Percentiles rank a stretch among this genome's conserved stretches.
These are phyloP conservation scores for Venturiaceae sp. DNA, from an alignment of 2,329 filamentous ascomycete species.

Conservation along the genomic window DNA sequence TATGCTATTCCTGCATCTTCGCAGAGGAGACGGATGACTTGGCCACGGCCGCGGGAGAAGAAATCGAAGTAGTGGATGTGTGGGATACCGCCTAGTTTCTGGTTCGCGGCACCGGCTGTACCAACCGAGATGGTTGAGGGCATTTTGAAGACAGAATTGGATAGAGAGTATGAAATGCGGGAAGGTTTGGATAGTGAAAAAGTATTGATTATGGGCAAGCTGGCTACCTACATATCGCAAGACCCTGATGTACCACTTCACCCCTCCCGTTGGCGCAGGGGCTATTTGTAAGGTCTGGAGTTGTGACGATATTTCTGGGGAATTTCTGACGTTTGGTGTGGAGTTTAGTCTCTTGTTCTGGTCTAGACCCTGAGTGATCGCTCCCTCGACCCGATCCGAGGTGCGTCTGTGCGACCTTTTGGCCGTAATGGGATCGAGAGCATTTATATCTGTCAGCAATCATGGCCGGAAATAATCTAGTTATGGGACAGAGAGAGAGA, in stretches of 20 bases:
- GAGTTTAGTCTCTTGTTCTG: not conserved
- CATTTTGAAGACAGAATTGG: not conserved
- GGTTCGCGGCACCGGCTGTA: slow-evolving; percentile 16
- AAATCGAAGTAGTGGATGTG: slow-evolving; percentile 23
- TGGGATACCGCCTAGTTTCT: slow-evolving; percentile 22
- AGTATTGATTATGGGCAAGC: too few species aligned
- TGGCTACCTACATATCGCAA: not conserved
- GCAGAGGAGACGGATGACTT: slow-evolving; percentile 19
- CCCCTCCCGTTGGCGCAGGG: not conserved
- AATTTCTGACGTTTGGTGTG: not conserved
- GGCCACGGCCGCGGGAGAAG: slow-evolving; percentile 19
- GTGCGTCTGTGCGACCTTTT: not conserved
- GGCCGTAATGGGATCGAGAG: not conserved
- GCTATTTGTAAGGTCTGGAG: not conserved
- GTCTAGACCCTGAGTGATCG: not conserved
- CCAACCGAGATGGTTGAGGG: slow-evolving; percentile 10
- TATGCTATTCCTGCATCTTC: slow-evolving; percentile 22
- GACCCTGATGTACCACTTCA: not conserved
- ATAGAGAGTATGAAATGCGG: not conserved
- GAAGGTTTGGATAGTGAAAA: not conserved
- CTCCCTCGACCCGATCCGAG: not conserved
- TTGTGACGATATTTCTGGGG: not conserved
- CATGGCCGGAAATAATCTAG: too few species aligned
- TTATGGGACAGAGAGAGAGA: too few species aligned
- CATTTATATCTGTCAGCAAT: not conserved